Evolutionary conservation across 176 grass and related monocot species (phyloP).

Genomic region (Oryza australiensis): DNA sequence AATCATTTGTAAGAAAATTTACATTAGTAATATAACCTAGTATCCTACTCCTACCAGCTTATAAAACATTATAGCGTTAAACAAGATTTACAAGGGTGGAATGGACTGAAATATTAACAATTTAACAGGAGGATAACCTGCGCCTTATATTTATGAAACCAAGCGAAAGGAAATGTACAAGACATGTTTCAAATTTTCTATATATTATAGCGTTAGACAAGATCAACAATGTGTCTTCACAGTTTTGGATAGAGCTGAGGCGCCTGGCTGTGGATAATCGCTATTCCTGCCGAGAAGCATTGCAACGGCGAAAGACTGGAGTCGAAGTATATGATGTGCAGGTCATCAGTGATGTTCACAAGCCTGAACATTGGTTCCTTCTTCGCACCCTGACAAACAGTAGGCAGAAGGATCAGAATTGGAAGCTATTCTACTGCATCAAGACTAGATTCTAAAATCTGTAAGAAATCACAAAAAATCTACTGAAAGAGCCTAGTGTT

Average conservation of each 20-base stretch:
- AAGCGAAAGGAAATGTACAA: background rate
- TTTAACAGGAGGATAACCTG: background rate
- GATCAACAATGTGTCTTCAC: constrained; percentile 30
- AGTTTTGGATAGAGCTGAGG: constrained; percentile 43
- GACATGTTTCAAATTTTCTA: background rate
- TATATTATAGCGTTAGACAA: background rate
- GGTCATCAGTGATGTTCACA: constrained; percentile 44
- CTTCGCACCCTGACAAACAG: constrained; percentile 45
- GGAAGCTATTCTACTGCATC: background rate
- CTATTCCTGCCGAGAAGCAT: constrained; percentile 70
- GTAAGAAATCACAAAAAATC: background rate
- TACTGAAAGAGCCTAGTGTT: background rate
- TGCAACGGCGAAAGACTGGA: constrained; percentile 54
- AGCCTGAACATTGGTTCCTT: constrained; percentile 54
- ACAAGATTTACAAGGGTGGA: background rate
- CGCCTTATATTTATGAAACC: background rate
- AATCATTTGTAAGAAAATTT: background rate
- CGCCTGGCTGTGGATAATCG: constrained; percentile 53
- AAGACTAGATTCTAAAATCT: background rate
- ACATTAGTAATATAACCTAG: background rate
- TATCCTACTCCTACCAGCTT: background rate
- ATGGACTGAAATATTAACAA: background rate
- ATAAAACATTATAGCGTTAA: background rate
- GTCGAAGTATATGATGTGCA: constrained; percentile 61
- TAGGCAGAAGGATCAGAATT: background rate